Conservation (phyloP, 805 yeast genomes). For the Spathaspora sp. region DNA sequence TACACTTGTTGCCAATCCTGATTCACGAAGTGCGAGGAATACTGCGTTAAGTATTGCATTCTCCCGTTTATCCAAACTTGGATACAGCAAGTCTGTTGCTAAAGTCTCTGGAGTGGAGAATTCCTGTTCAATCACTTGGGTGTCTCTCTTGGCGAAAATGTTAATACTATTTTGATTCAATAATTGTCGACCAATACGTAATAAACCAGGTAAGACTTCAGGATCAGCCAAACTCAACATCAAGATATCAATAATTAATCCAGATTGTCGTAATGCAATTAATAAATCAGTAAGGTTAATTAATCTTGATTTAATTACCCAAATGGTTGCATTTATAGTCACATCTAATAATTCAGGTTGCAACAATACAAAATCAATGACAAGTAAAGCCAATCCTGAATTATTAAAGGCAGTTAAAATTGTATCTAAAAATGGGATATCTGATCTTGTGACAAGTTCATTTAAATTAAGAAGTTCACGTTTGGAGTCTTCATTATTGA, state of each 20-base stretch:
- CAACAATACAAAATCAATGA: slow-evolving; percentile 20
- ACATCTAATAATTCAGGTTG: slow-evolving; percentile 17
- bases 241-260: slow-evolving; percentile 18
- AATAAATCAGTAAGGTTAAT: slow-evolving; percentile 20
- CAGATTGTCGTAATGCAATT: slow-evolving; percentile 22
- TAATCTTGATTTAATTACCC: slow-evolving; percentile 14
- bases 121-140: background rate
- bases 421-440: slow-evolving; percentile 20
- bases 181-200: slow-evolving; percentile 18
- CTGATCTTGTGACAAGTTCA: slow-evolving; percentile 12
- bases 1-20: slow-evolving; percentile 22
- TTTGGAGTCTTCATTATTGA: background rate
- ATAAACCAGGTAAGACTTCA: slow-evolving; percentile 20
- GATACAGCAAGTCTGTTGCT: background rate
- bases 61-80: slow-evolving; percentile 15
- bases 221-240: slow-evolving; percentile 20
- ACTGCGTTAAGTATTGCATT: slow-evolving; percentile 15
- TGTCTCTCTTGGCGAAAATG: slow-evolving; percentile 9
- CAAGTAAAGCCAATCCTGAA: slow-evolving; percentile 17
- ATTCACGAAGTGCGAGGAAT: slow-evolving; percentile 18
- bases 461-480: background rate
- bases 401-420: slow-evolving; percentile 17
- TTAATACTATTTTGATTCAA: slow-evolving; percentile 17
- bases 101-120: background rate
- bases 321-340: slow-evolving; percentile 17